Conservation (phyloP, 176 grass and related monocot species). For the Lolium perenne region DNA sequence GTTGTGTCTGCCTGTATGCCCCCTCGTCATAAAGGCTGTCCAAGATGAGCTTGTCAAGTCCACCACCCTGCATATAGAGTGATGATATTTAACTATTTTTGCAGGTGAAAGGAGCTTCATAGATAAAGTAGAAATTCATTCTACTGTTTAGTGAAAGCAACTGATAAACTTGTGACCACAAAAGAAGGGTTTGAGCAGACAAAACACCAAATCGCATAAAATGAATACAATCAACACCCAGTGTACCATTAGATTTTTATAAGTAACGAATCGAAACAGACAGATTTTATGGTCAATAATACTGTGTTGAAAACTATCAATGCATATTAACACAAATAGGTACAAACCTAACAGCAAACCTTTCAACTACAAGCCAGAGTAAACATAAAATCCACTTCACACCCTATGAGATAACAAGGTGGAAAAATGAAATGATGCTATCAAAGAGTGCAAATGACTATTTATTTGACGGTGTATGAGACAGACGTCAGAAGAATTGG, state of each 20-base stretch:
- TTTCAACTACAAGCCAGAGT: not conserved
- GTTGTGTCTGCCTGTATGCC: conserved; percentile 71
- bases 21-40: conserved; percentile 73
- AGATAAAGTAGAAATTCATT: not conserved
- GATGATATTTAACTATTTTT: not conserved
- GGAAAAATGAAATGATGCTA: conserved; percentile 23
- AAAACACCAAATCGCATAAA: not conserved
- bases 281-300: not conserved
- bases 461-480: not conserved
- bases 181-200: not conserved
- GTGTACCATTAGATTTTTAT: not conserved
- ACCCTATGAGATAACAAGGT: not conserved
- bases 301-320: not conserved
- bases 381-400: not conserved
- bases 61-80: conserved; percentile 57
- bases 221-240: not conserved
- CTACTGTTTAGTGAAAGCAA: not conserved
- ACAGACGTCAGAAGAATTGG: not conserved
- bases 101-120: not conserved
- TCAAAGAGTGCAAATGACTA: conserved; percentile 1
- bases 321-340: not conserved
- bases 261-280: not conserved
- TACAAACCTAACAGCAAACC: conserved; percentile 12
- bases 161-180: not conserved
- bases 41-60: conserved; percentile 71